Conservation (phyloP, 164 flowering plant species). For the Magnolia kwangsiensis region DNA sequence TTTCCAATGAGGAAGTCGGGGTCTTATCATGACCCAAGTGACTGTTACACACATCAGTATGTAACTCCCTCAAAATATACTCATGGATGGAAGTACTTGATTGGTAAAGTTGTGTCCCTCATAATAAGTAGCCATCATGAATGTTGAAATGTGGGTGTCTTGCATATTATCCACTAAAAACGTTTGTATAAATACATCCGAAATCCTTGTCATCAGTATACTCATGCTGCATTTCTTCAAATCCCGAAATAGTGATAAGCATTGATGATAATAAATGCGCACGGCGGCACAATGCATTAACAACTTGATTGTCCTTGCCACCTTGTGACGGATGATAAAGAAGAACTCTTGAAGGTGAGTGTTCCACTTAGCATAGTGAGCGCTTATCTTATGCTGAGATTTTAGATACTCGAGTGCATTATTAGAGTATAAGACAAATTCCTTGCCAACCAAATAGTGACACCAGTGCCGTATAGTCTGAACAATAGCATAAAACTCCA, state of each 20-base stretch:
- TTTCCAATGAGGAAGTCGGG: not conserved
- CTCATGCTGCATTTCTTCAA: not conserved
- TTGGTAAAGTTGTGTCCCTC: not conserved
- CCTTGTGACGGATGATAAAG: not conserved
- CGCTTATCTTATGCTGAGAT: too few species aligned
- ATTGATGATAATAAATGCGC: not conserved
- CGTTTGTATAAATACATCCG: not conserved
- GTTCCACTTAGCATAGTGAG: too few species aligned
- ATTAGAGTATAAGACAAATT: not conserved
- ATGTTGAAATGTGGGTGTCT: not conserved
- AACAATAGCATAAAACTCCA: constrained; percentile 8
- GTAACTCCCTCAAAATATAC: not conserved
- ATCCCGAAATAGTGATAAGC: not conserved
- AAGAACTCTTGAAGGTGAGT: too few species aligned
- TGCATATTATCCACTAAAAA: not conserved
- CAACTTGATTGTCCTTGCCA: not conserved
- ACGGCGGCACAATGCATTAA: not conserved
- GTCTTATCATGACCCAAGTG: not conserved
- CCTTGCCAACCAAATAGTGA: constrained; percentile 1
- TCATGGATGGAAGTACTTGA: not conserved
- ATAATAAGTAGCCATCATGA: not conserved
- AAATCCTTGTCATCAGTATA: not conserved
- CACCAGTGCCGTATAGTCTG: constrained; percentile 1
- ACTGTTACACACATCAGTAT: not conserved
- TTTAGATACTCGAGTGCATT: too few species aligned